Evolutionary conservation across 2,329 filamentous ascomycete species (phyloP).

Genomic region (Trichoderma sp.): DNA sequence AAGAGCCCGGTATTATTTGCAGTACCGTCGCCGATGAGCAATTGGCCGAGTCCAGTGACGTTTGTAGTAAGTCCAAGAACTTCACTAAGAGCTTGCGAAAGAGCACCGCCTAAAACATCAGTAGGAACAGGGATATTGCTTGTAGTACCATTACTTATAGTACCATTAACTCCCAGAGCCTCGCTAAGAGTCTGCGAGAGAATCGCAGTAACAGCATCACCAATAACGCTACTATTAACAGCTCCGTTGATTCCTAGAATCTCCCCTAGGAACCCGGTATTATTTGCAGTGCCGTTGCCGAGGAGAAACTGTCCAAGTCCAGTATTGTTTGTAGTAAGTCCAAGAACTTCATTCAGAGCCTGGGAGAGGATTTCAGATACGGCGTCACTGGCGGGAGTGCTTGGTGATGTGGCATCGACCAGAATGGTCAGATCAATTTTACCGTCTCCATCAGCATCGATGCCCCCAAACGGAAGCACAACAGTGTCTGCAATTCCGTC

Average conservation of each 20-base stretch:
- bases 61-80: no score
- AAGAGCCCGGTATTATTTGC: no score
- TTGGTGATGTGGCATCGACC: not conserved
- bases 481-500: not conserved
- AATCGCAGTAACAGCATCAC: not conserved
- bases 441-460: not conserved
- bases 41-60: no score
- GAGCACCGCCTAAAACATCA: not conserved
- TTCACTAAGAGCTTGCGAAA: no score
- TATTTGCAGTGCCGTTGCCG: not conserved
- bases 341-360: no score
- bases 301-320: not conserved
- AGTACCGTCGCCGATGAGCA: no score
- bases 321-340: no score
- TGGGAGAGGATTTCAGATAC: no score
- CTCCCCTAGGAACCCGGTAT: not conserved
- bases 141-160: no score
- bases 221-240: not conserved
- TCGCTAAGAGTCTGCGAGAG: not conserved
- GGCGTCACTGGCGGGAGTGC: not conserved
- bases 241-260: not conserved
- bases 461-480: not conserved
- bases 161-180: not conserved
- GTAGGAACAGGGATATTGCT: no score
- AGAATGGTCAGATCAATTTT: not conserved